phyloP scores from a whole-genome alignment of 2,329 filamentous ascomycete genomes.

The Colletotrichum plurivorum region DNA sequence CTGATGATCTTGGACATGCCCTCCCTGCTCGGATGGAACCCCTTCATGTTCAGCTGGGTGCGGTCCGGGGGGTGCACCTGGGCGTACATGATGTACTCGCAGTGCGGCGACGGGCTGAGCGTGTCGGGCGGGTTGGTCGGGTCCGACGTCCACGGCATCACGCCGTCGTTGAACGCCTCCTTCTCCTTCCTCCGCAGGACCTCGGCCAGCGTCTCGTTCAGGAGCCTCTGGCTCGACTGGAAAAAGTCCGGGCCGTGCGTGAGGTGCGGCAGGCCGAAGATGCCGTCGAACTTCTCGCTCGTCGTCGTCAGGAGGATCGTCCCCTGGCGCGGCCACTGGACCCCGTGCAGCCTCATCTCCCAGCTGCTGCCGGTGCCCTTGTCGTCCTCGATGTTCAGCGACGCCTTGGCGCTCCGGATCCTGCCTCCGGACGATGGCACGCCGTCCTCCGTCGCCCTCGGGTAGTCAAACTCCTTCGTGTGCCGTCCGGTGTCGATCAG shows the following conservation, averaged over 20 bases:
- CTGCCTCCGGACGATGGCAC: slow-evolving; percentile 62
- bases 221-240: slow-evolving; percentile 71
- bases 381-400: slow-evolving; percentile 80
- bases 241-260: slow-evolving; percentile 72
- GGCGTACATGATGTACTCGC: slow-evolving; percentile 90
- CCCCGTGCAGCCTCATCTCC: slow-evolving; percentile 85
- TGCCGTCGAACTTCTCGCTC: slow-evolving; percentile 93
- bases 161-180: slow-evolving; percentile 67
- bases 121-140: slow-evolving; percentile 73
- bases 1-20: slow-evolving; percentile 58
- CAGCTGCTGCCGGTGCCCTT: slow-evolving; percentile 79
- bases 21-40: slow-evolving; percentile 50
- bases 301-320: slow-evolving; percentile 87
- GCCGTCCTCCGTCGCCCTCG: slow-evolving; percentile 52
- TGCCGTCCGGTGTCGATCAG: slow-evolving; percentile 65
- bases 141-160: slow-evolving; percentile 83
- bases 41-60: slow-evolving; percentile 50
- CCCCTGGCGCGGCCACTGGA: slow-evolving; percentile 88
- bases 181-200: slow-evolving; percentile 76
- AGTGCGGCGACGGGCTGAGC: slow-evolving; percentile 77
- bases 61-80: slow-evolving; percentile 76
- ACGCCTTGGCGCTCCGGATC: slow-evolving; percentile 78
- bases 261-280: slow-evolving; percentile 91
- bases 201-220: slow-evolving; percentile 80
- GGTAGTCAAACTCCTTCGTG: slow-evolving; percentile 60